Conservation (phyloP, 2,329 filamentous ascomycete species). For the Talaromyces verruculosus region DNA sequence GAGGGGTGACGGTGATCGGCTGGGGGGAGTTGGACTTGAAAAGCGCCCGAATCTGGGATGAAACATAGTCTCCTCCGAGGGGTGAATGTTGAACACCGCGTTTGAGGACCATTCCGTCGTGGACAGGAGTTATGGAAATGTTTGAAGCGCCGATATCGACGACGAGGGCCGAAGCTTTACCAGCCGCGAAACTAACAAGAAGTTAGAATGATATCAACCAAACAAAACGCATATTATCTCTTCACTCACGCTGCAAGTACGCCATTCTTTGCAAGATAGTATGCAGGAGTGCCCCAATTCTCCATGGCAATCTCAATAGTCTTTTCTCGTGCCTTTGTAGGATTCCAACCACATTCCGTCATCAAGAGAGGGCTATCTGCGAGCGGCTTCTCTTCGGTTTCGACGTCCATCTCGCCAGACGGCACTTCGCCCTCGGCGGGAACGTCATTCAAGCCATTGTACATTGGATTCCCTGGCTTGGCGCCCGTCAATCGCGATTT, state of each 20-base stretch:
- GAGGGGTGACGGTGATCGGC: constrained; percentile 75
- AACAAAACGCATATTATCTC: background rate
- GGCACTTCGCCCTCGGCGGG: constrained; percentile 55
- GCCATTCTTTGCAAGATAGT: constrained; percentile 86
- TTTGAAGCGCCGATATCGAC: constrained; percentile 88
- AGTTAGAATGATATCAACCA: constrained; percentile 5
- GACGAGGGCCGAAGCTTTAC: constrained; percentile 89
- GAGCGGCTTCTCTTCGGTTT: constrained; percentile 69
- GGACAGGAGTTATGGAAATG: constrained; percentile 84
- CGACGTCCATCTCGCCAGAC: constrained; percentile 59
- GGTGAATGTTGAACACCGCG: constrained; percentile 83
- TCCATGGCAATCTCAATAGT: constrained; percentile 96
- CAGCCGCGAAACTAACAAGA: constrained; percentile 68
- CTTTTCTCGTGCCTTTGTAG: constrained; percentile 83
- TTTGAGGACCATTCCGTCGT: constrained; percentile 92
- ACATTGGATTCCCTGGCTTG: constrained; percentile 66
- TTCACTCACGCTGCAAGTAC: constrained; percentile 71
- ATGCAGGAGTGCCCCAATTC: constrained; percentile 91
- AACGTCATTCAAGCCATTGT: constrained; percentile 76
- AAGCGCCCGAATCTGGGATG: constrained; percentile 78
- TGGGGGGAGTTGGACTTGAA: constrained; percentile 66
- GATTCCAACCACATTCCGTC: constrained; percentile 94
- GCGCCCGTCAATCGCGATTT: constrained; percentile 82
- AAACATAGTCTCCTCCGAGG: constrained; percentile 86
- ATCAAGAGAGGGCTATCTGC: constrained; percentile 88